Base-by-base conservation (phyloP, 1,139 yeast genomes). In the Zygotorulaspora mrakii region DNA sequence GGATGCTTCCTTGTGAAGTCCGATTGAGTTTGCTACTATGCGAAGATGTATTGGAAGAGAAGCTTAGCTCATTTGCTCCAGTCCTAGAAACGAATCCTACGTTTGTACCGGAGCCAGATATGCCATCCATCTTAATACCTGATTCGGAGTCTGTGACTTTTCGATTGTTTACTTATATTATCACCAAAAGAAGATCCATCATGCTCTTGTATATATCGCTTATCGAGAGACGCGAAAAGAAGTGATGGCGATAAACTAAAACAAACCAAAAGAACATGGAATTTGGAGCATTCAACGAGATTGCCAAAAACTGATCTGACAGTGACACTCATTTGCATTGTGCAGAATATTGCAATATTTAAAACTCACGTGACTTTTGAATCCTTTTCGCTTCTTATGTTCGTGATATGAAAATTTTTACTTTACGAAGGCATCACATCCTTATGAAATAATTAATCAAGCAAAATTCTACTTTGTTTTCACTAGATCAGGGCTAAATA, bases 391-490 rank as follows among this genome's bases (percentile, higher is more conserved):
- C 7, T 16, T 17, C 12, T 20, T 6, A 5, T 11, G 6, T 9
- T 16, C 31, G 5, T 9, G 31, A 3, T 16, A 17, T 28, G 16
- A 28, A 28, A 28, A n/a, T 28, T 28, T 28, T 28, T 20, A 28
- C 31, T 11, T 14, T 5, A 9, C 6, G 27, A 24, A 24, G 28
- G 28, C 28, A 25, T 25, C 28, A 14, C 10, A 11, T 4, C 16
- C 14, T n/a, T 10, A 4, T 11, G 14, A 25, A 14, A 25, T n/a
- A 7, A 47, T 49, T 51, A 45, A 49, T 11, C 40, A 50, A 14
- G 40, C 49, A n/a, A n/a, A n/a, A n/a, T n/a, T n/a, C n/a, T n/a
- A n/a, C n/a, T n/a, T n/a, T n/a, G n/a, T n/a, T n/a, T n/a, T n/a
- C n/a, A n/a, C n/a, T n/a, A n/a, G n/a, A n/a, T n/a, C n/a, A n/a